Evolutionary conservation across 352 stramenopile species (phyloP), one percentile per base, ranked within the genome.

Genomic region (Phytophthora citrophthora): DNA sequence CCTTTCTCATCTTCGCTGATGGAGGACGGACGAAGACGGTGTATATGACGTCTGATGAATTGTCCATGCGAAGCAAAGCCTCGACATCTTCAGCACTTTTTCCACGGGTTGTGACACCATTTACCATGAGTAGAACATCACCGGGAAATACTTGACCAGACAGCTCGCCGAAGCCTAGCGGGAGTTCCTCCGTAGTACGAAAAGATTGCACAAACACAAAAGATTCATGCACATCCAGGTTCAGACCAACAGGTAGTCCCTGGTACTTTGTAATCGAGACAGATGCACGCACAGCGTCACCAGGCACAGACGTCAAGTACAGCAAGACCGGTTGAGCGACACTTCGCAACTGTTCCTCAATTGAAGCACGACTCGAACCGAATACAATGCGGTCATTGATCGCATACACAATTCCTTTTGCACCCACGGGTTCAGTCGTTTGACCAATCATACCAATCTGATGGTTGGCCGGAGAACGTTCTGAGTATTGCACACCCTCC

Each of bases 191-290:
- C 20, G 62, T 59, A 7, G 47, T 64, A 44, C 56, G 32, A 49
- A 70, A 89, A 10, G 72, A 83, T 46, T 87, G 62, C 44, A 89
- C 76, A 49, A 82, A 86, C 9, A 85, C 58, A 27, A 71, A 76
- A 3, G 67, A 74, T 29, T 81, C 64, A 18, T 74, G 61, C 16
- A 16, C 54, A 34, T 59, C 77, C 4, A 93, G 27, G 18, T 62
- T 62, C 31, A 91, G 41, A 5, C 68, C 69, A 29, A 90, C 59
- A 7, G 68, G 66, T 24, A 90, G 47, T 16, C 49, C 55, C 61
- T 76, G 63, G 39, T 64, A 80, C 49, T 79, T 83, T 6, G 91
- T 70, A 60, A 94, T 90, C 50, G 85, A 91, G 13, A 89, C 72
- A 8, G 73, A 89, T 0, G 85, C 77, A 18, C 74, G 70, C 15